Evolutionary conservation across 345 rosid species (phyloP).

Genomic region (Aurinia saxatilis): DNA sequence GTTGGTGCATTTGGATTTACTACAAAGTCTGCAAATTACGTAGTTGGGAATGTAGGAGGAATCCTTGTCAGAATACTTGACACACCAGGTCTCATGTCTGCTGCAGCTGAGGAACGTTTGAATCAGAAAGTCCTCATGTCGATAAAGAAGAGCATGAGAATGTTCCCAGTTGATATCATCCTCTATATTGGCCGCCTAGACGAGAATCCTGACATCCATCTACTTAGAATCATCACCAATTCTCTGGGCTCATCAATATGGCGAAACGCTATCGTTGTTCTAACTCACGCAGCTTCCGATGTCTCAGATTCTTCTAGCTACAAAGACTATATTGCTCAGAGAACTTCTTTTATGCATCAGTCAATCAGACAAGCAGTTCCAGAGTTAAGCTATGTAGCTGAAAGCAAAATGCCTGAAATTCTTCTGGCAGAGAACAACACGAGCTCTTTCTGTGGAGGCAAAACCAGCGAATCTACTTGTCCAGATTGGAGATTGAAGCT

Average conservation of each 20-base stretch:
- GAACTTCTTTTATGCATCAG: slow-evolving; percentile 38
- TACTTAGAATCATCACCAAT: slow-evolving; percentile 39
- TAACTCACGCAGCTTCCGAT: slow-evolving; percentile 65
- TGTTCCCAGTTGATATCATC: slow-evolving; percentile 56
- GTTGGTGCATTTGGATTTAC: slow-evolving; percentile 48
- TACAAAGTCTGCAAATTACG: slow-evolving; percentile 39
- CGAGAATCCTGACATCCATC: slow-evolving; percentile 36
- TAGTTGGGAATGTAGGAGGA: slow-evolving; percentile 47
- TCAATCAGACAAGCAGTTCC: slow-evolving; percentile 46
- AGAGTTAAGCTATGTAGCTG: slow-evolving; percentile 34
- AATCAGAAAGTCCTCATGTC: slow-evolving; percentile 51
- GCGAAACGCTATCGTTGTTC: slow-evolving; percentile 47
- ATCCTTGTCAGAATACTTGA: slow-evolving; percentile 48
- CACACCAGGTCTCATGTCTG: slow-evolving; percentile 62
- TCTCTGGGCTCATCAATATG: slow-evolving; percentile 55
- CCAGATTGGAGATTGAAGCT: slow-evolving; percentile 54
- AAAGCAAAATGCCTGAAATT: slow-evolving; percentile 40
- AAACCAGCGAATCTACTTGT: slow-evolving; percentile 28
- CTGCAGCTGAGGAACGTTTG: slow-evolving; percentile 38
- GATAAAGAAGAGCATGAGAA: slow-evolving; percentile 44
- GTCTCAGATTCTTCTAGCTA: slow-evolving; percentile 40
- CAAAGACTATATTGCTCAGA: slow-evolving; percentile 42
- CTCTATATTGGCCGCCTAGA: slow-evolving; percentile 76
- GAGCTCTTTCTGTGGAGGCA: slow-evolving; percentile 20
- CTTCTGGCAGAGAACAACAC: slow-evolving; percentile 53